Evolutionary conservation across 2,329 filamentous ascomycete genomes (phyloP).

Genomic region (Fusarium fujikuroi): DNA sequence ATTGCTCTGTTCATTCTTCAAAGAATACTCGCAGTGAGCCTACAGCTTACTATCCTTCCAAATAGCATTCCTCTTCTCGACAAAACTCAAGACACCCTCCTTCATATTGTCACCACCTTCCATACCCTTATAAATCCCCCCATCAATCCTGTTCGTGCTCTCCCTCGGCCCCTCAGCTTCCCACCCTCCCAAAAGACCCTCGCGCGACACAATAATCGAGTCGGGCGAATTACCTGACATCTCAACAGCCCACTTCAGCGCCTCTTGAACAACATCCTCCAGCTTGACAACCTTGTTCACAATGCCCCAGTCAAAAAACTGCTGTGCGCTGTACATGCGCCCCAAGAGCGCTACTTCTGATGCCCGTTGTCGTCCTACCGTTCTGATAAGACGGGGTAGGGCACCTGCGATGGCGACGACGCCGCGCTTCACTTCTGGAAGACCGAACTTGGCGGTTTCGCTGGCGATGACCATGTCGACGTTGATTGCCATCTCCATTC

Average conservation of each 20-base stretch:
- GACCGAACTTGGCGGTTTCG: conserved; percentile 65
- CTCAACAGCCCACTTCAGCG: conserved; percentile 68
- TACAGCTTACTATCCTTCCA: conserved; percentile 74
- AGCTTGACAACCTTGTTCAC: conserved; percentile 68
- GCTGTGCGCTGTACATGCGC: conserved; percentile 65
- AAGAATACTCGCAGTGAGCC: conserved; percentile 1
- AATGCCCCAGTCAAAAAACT: conserved; percentile 73
- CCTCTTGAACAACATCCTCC: conserved; percentile 63
- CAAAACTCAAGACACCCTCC: conserved; percentile 79
- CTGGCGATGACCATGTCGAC: conserved; percentile 75
- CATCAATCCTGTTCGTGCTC: conserved; percentile 66
- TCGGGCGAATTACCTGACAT: conserved; percentile 78
- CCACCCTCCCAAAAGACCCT: conserved; percentile 78
- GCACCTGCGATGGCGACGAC: conserved; percentile 77
- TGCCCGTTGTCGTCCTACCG: conserved; percentile 73
- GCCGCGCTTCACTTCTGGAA: conserved; percentile 77
- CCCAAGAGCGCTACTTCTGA: conserved; percentile 77
- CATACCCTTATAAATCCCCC: conserved; percentile 68
- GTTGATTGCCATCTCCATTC: conserved; percentile 79
- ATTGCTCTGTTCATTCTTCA: not conserved
- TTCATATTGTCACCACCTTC: conserved; percentile 76
- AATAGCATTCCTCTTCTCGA: conserved; percentile 75
- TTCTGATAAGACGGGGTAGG: conserved; percentile 71
- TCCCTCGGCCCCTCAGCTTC: conserved; percentile 73
- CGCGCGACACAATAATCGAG: conserved; percentile 77